Evolutionary conservation across 177 flowering plant species (phyloP), one percentile per base, ranked within the genome.

Genomic region (Telopea speciosissima): DNA sequence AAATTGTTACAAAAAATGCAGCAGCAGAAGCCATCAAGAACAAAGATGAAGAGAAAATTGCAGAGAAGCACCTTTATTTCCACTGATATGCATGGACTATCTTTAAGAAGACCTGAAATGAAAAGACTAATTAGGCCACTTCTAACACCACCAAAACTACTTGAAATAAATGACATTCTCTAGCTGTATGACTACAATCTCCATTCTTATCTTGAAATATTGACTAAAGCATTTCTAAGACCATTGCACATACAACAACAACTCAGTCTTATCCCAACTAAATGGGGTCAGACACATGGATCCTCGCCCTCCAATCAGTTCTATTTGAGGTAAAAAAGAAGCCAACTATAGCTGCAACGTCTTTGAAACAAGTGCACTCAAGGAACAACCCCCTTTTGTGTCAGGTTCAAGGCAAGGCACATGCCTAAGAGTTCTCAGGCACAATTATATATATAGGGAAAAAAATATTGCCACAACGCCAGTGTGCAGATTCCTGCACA

Each of bases 41-140:
- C 22, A 63, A 24, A 16, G 65, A 6, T 49, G n/a, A 16, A 16
- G 19, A 24, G 60, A 24, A 16, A 12, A 49, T 49, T 49, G 17
- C 19, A 11, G 54, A 22, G 66, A 68, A 72, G 71, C 75, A 93
- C 98, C 98, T 94, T 94, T 82, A 90, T 86, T 86, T 94, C 98
- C 28, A 94, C 89, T 65, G 90, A 84, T 73, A 94, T 74, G 82
- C 89, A 89, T 2, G 79, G 77, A 25, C 72, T 76, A 59, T 68
- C 91, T 74, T 73, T 76, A 68, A 60, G 59, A 24, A 19, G 25
- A 77, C 91, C 97, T 93, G 87, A 70, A 73, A 76, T 67, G 31
- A 54, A 72, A 60, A 58, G 76, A 63, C 8, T 16, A 36, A 16
- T n/a, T 0, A 54, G 22, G 40, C 52, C 3, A 19, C 8, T 58